A percentile compares a stretch with the other conserved stretches of the same genome.
Evolutionary conservation across 192 early-diverging fungal species (phyloP).

Genomic region (Entomortierella chlamydospora): DNA sequence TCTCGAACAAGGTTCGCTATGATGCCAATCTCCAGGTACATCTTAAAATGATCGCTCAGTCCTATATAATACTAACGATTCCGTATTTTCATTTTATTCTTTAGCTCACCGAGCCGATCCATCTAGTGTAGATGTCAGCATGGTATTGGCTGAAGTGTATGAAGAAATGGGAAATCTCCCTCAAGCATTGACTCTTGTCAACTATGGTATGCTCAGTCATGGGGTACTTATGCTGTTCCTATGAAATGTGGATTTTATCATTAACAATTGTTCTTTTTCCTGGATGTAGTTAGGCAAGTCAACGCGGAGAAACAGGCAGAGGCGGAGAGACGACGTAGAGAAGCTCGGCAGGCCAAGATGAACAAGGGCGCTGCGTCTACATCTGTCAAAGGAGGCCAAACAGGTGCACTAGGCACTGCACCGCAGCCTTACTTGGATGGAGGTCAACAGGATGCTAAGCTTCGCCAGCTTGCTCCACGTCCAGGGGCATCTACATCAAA

Average conservation of each 20-base stretch:
- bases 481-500: background rate
- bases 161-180: constrained; percentile 74
- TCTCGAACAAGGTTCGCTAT: constrained; percentile 37
- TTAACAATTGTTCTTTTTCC: background rate
- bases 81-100: background rate
- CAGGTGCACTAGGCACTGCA: background rate
- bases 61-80: too few relatives aligned
- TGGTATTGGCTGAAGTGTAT: constrained; percentile 77
- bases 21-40: background rate
- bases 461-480: constrained; percentile 24
- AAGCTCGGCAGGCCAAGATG: constrained; percentile 18
- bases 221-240: background rate
- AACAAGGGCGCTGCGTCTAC: constrained; percentile 1
- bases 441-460: background rate
- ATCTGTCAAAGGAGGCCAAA: background rate
- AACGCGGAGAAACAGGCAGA: constrained; percentile 37
- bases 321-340: constrained; percentile 22
- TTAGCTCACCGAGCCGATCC: constrained; percentile 70
- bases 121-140: constrained; percentile 70
- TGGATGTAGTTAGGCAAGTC: constrained; percentile 24
- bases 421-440: constrained; percentile 1
- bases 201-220: constrained; percentile 51
- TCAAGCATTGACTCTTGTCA: constrained; percentile 62
- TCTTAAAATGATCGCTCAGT: too few relatives aligned
- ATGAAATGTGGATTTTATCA: background rate